A percentile compares a stretch with the other conserved stretches of the same genome.
phyloP scores from a whole-genome alignment of 2,329 filamentous ascomycete genomes.

The Cytospora piceae region DNA sequence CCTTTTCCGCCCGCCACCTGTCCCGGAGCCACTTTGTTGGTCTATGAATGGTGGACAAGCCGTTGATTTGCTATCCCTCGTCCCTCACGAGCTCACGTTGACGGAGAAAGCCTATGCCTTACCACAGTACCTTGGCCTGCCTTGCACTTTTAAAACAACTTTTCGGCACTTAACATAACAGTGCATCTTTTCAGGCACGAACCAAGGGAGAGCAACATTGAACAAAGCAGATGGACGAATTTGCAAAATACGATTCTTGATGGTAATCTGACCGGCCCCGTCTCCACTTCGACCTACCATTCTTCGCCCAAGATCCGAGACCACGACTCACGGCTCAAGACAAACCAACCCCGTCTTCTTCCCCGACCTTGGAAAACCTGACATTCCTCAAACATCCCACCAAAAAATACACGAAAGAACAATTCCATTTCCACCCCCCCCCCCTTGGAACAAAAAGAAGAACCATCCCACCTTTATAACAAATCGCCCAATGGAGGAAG shows the following conservation, averaged over 20 bases:
- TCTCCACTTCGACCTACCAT: constrained; percentile 29
- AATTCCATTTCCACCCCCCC: not conserved
- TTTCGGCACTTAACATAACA: constrained; percentile 5
- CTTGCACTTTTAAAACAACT: not conserved
- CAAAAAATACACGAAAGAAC: constrained; percentile 1
- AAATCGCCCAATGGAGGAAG: constrained; percentile 24
- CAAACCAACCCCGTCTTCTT: constrained; percentile 15
- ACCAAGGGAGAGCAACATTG: constrained; percentile 1
- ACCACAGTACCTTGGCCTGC: not conserved
- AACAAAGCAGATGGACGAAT: constrained; percentile 11
- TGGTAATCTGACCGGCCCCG: constrained; percentile 23
- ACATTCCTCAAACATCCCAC: constrained; percentile 7
- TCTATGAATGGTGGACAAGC: constrained; percentile 15
- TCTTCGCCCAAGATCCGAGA: constrained; percentile 30
- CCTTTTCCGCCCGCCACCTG: constrained; percentile 21
- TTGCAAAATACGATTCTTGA: constrained; percentile 24
- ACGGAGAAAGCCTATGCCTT: not conserved
- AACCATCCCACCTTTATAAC: not conserved
- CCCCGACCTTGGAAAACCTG: constrained; percentile 19
- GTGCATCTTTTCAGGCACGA: constrained; percentile 1
- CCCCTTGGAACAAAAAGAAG: constrained; percentile 2
- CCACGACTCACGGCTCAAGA: constrained; percentile 31
- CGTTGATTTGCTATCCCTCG: constrained; percentile 1
- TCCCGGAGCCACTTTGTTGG: constrained; percentile 11
- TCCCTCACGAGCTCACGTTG: not conserved